Evolutionary conservation across 1,284 basidiomycete species (phyloP).

Genomic region (Leccinum cinnamomeum): DNA sequence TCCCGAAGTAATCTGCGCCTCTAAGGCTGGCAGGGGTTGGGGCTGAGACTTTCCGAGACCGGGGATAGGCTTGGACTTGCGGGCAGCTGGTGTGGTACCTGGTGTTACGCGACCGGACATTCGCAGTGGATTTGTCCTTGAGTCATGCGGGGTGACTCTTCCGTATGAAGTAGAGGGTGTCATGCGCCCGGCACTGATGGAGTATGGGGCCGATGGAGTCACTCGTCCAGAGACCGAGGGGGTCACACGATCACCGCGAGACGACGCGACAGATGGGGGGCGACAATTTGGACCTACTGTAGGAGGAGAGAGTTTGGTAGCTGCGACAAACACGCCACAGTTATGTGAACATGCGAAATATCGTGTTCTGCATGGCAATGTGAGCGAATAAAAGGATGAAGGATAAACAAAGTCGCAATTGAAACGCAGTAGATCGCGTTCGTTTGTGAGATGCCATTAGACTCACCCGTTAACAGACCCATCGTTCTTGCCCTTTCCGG

Average conservation of each 20-base stretch:
- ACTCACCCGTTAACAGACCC: constrained; percentile 87
- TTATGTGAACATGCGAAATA: constrained; percentile 87
- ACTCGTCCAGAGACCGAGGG: constrained; percentile 44
- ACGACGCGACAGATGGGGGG: constrained; percentile 81
- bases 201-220: constrained; percentile 47
- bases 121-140: constrained; percentile 25
- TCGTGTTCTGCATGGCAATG: constrained; percentile 50
- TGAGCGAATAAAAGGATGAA: constrained; percentile 12
- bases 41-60: constrained; percentile 27
- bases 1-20: constrained; percentile 66
- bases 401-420: neutral
- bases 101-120: constrained; percentile 44
- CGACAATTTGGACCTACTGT: constrained; percentile 63
- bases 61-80: constrained; percentile 30
- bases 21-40: constrained; percentile 36
- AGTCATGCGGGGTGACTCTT: constrained; percentile 38
- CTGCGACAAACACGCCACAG: constrained; percentile 90
- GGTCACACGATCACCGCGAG: constrained; percentile 57
- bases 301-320: constrained; percentile 76
- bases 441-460: constrained; percentile 6
- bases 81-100: constrained; percentile 36
- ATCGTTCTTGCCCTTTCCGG: constrained; percentile 96
- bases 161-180: constrained; percentile 45
- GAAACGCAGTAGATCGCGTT: neutral
- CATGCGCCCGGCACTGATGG: constrained; percentile 44